These are phyloP conservation scores for Sphagnum tenellum DNA, from an alignment of 225 moss, liverwort and hornwort genomes.

Conservation along the genomic window DNA sequence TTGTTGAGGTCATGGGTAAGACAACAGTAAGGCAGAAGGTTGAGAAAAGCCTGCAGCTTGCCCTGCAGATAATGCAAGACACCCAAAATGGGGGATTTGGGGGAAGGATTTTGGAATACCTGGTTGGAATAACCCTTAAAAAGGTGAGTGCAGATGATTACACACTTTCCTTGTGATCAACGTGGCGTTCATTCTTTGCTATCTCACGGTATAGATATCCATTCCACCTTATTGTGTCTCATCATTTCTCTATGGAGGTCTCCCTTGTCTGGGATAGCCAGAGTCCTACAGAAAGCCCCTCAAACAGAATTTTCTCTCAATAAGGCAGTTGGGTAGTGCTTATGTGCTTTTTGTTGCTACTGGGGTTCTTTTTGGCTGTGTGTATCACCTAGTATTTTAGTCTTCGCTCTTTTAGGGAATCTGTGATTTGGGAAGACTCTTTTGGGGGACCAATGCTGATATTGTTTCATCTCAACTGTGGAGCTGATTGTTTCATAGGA, in stretches of 20 bases:
- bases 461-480: too few relatives aligned
- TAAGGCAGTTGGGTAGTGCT: not conserved
- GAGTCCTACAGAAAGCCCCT: not conserved
- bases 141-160: slow-evolving; percentile 28
- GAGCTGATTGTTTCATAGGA: not conserved
- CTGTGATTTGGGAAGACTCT: not conserved
- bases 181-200: not conserved
- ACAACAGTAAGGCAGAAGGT: slow-evolving; percentile 19
- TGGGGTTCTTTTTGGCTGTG: not conserved
- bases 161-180: not conserved
- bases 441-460: too few relatives aligned
- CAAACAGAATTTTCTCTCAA: not conserved
- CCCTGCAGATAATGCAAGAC: slow-evolving; percentile 48
- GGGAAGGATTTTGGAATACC: slow-evolving; percentile 28
- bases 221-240: too few relatives aligned
- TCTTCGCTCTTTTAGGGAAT: not conserved
- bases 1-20: slow-evolving; percentile 43
- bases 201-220: not conserved
- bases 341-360: not conserved
- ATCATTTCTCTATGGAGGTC: too few relatives aligned
- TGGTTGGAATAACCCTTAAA: slow-evolving; percentile 33
- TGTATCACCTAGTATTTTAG: not conserved
- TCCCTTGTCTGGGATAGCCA: not conserved
- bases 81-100: slow-evolving; percentile 35
- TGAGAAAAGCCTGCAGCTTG: slow-evolving; percentile 42